Percentiles rank a stretch among this genome's conserved stretches.
Evolutionary conservation across 768 basidiomycete genomes (phyloP).

Genomic region (Calvatia gigantea): DNA sequence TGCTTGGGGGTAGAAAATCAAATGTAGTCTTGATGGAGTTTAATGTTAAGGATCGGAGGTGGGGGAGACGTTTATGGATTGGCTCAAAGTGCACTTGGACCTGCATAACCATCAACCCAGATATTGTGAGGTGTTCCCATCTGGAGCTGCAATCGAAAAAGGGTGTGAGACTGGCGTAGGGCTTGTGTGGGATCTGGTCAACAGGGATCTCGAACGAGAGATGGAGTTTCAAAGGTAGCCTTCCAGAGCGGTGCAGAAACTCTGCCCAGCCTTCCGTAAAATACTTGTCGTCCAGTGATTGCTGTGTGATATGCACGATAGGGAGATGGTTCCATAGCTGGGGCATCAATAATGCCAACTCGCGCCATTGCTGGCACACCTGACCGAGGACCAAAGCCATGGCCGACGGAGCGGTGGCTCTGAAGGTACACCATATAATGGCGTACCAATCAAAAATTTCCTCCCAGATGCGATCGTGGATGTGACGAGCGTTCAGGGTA

Average conservation of each 20-base stretch:
- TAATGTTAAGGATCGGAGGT: neutral
- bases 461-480: neutral
- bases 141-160: neutral
- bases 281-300: neutral
- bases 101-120: neutral
- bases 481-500: neutral
- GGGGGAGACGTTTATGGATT: neutral
- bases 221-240: neutral
- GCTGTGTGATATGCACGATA: neutral
- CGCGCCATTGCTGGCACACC: neutral
- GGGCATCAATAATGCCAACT: neutral
- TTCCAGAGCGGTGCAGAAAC: neutral
- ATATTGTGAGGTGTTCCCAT: neutral
- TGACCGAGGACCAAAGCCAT: neutral
- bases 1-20: no score
- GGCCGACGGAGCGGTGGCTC: neutral
- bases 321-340: constrained; percentile 1
- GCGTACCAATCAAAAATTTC: neutral
- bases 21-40: neutral
- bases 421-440: neutral
- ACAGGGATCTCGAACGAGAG: neutral
- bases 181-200: neutral
- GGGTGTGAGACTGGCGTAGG: neutral
- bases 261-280: neutral
- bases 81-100: neutral